These are phyloP conservation scores for Agaricales sp. DNA, from an alignment of 1,284 basidiomycete species.

Conservation along the genomic window DNA sequence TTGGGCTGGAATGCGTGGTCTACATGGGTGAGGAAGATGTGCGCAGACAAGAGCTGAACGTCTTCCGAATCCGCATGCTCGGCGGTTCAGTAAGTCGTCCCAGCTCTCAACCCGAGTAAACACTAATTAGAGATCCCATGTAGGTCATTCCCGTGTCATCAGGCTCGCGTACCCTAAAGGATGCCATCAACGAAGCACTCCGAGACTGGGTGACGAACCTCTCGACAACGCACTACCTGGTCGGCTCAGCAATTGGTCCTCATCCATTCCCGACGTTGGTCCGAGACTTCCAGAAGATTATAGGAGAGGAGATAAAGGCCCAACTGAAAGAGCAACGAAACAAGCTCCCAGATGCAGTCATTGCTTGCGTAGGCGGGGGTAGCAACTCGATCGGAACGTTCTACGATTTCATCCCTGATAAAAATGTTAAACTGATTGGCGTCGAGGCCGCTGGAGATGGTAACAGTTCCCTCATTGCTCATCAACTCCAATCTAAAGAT, in stretches of 20 bases:
- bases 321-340: slow-evolving; percentile 71
- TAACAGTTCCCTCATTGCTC: slow-evolving; percentile 17
- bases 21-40: slow-evolving; percentile 99
- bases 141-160: slow-evolving; percentile 91
- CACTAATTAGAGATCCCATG: slow-evolving; percentile 5
- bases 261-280: slow-evolving; percentile 99
- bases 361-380: slow-evolving; percentile 97
- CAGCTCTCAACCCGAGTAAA: slow-evolving; percentile 4
- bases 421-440: slow-evolving; percentile 75
- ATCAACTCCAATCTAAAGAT: slow-evolving; percentile 1
- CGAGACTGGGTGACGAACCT: slow-evolving; percentile 98
- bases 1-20: slow-evolving; percentile 90
- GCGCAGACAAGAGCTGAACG: slow-evolving; percentile 89
- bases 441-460: slow-evolving; percentile 98
- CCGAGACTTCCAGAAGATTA: slow-evolving; percentile 95
- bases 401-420: slow-evolving; percentile 88
- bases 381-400: slow-evolving; percentile 97
- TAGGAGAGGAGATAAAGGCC: slow-evolving; percentile 89
- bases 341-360: slow-evolving; percentile 88
- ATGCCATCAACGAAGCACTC: slow-evolving; percentile 95
- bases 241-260: slow-evolving; percentile 95
- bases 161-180: slow-evolving; percentile 93
- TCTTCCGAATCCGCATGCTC: slow-evolving; percentile 97
- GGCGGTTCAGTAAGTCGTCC: slow-evolving; percentile 65
- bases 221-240: slow-evolving; percentile 88